Conservation (phyloP, 2,329 filamentous ascomycete genomes). For the Clonostachys solani region DNA sequence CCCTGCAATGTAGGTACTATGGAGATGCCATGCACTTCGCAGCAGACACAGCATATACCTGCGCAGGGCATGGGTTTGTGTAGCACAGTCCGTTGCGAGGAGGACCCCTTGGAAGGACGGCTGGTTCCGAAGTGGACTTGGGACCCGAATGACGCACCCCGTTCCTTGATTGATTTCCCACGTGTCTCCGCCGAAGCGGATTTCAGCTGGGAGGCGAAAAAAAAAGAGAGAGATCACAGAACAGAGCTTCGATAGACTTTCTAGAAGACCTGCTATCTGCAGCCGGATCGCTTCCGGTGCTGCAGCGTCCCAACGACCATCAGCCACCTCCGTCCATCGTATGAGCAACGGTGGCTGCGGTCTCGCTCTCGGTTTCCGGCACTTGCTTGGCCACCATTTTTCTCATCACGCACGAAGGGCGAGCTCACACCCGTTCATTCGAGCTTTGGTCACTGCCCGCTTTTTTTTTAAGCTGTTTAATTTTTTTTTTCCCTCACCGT, state of each 20-base stretch:
- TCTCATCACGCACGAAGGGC: no score
- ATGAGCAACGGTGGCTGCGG: no score
- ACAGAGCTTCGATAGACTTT: not conserved
- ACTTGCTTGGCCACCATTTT: no score
- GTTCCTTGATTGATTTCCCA: not conserved
- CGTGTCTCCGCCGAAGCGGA: not conserved
- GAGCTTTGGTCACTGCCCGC: no score
- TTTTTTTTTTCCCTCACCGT: no score
- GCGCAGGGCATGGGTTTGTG: not conserved
- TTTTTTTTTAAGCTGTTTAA: no score
- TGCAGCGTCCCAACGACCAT: no score
- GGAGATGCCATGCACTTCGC: not conserved
- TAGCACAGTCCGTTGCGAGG: no score
- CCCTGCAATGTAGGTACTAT: not conserved
- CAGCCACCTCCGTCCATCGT: no score
- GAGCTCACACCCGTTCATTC: no score
- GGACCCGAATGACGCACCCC: not conserved
- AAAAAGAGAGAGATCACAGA: not conserved
- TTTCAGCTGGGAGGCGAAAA: not conserved
- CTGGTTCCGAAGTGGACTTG: not conserved
- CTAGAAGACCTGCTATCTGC: not conserved
- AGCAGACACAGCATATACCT: not conserved
- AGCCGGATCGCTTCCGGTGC: not conserved
- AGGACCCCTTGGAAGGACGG: not conserved
- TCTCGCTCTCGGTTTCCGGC: no score